A percentile compares a stretch with the other conserved stretches of the same genome.
phyloP scores from a whole-genome alignment of 106 monocot species.

The Vanilla planifolia region DNA sequence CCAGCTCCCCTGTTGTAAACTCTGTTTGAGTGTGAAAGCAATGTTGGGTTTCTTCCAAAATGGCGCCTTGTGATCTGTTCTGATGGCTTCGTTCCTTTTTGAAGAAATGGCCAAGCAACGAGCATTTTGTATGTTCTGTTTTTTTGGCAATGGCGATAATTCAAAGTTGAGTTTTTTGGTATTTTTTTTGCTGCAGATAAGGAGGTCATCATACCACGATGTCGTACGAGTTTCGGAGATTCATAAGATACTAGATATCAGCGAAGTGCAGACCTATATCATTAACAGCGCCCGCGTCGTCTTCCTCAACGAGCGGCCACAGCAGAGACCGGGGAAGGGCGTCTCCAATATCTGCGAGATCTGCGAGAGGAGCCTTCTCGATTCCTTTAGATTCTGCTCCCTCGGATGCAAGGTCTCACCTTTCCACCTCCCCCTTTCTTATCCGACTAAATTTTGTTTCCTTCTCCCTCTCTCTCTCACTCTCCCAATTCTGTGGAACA shows the following conservation, averaged over 20 bases:
- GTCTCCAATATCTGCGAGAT: constrained; percentile 40
- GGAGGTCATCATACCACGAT: constrained; percentile 62
- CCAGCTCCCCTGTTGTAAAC: neutral
- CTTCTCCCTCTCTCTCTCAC: neutral
- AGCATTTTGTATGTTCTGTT: no score
- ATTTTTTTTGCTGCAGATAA: constrained; percentile 39
- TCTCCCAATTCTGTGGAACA: neutral
- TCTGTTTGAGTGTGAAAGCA: no score
- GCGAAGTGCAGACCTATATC: constrained; percentile 49
- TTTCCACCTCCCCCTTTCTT: neutral
- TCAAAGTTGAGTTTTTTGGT: neutral
- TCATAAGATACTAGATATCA: constrained; percentile 52
- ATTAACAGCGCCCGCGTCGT: constrained; percentile 62
- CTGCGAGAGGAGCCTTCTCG: constrained; percentile 44
- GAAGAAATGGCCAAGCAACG: neutral
- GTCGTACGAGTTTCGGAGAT: constrained; percentile 59
- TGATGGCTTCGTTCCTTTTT: neutral
- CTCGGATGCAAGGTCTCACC: constrained; percentile 56
- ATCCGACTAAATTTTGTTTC: no score
- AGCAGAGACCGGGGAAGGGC: constrained; percentile 42
- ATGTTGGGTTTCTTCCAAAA: neutral
- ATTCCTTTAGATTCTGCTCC: constrained; percentile 58
- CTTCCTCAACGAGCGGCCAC: constrained; percentile 57
- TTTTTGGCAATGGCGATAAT: no score
- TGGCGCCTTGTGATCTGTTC: neutral